Percentiles rank a stretch among this genome's conserved stretches.
phyloP scores from a whole-genome alignment of 1,284 basidiomycete genomes.

The Crepidotus sp. region DNA sequence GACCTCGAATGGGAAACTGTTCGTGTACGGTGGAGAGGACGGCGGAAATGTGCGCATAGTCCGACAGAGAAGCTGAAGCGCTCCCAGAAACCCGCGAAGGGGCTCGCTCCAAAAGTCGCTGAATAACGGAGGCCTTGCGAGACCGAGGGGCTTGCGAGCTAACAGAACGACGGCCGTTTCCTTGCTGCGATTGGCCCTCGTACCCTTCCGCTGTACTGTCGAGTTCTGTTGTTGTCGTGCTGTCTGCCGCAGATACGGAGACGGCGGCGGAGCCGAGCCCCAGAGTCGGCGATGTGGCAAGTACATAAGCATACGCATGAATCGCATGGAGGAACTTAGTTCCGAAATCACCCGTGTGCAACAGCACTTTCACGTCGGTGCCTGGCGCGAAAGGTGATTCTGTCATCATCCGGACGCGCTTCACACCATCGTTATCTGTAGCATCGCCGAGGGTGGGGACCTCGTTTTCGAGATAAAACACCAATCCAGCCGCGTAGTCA shows the following conservation, averaged over 20 bases:
- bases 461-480: slow-evolving; percentile 69
- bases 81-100: slow-evolving; percentile 35
- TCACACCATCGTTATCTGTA: slow-evolving; percentile 36
- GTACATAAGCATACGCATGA: slow-evolving; percentile 70
- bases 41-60: slow-evolving; percentile 69
- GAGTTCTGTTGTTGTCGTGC: slow-evolving; percentile 26
- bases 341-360: slow-evolving; percentile 52
- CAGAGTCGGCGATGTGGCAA: slow-evolving; percentile 62
- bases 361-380: slow-evolving; percentile 37
- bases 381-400: slow-evolving; percentile 40
- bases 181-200: slow-evolving; percentile 25
- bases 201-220: slow-evolving; percentile 20
- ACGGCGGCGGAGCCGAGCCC: slow-evolving; percentile 34
- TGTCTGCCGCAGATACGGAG: slow-evolving; percentile 32
- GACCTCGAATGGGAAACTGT: slow-evolving; percentile 61
- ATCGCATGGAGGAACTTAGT: slow-evolving; percentile 70
- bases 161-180: slow-evolving; percentile 41
- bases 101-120: slow-evolving; percentile 41
- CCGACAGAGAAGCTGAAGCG: slow-evolving; percentile 55
- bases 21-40: slow-evolving; percentile 65
- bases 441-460: slow-evolving; percentile 53
- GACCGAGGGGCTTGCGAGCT: slow-evolving; percentile 36
- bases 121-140: slow-evolving; percentile 47
- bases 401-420: slow-evolving; percentile 33
- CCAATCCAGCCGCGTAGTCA: slow-evolving; percentile 65